Percentiles rank a stretch among this genome's conserved stretches.
These are phyloP conservation scores for Gynandropsis gynandra DNA, from an alignment of 345 rosid species.

Conservation along the genomic window DNA sequence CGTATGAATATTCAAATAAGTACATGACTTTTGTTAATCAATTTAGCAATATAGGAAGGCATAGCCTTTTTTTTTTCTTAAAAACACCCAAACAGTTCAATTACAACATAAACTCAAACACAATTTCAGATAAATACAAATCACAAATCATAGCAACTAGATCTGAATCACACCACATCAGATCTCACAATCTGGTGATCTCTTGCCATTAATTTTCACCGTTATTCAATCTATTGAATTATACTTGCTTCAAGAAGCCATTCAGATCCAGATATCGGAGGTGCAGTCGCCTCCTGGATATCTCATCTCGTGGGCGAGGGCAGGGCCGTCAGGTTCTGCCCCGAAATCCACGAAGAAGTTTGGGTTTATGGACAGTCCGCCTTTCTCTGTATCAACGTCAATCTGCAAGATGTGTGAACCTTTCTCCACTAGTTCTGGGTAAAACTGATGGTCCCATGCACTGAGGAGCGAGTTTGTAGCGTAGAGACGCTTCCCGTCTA, in stretches of 20 bases:
- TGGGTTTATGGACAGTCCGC: slow-evolving; percentile 61
- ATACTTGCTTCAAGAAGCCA: neutral
- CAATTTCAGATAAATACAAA: too few species aligned
- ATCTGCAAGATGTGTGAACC: slow-evolving; percentile 89
- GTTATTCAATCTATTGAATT: neutral
- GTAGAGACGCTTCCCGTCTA: slow-evolving; percentile 84
- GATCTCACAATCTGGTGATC: too few species aligned
- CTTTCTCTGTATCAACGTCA: slow-evolving; percentile 66
- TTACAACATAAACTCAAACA: too few species aligned
- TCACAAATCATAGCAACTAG: too few species aligned
- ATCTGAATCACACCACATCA: too few species aligned
- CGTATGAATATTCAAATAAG: too few species aligned
- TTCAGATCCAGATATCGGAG: slow-evolving; percentile 69
- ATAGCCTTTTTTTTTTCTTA: too few species aligned
- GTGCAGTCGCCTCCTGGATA: slow-evolving; percentile 97
- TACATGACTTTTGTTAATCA: too few species aligned
- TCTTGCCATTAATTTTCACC: too few species aligned
- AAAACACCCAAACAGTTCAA: too few species aligned
- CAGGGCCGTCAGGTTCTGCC: slow-evolving; percentile 76
- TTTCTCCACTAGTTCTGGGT: slow-evolving; percentile 61
- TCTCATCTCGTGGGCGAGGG: slow-evolving; percentile 94
- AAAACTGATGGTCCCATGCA: slow-evolving; percentile 79
- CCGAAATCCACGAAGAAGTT: slow-evolving; percentile 78
- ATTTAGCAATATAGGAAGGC: too few species aligned
- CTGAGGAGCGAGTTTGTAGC: slow-evolving; percentile 89